Evolutionary conservation across 2,329 filamentous ascomycete species (phyloP).

Genomic region (Stenocarpella maydis): DNA sequence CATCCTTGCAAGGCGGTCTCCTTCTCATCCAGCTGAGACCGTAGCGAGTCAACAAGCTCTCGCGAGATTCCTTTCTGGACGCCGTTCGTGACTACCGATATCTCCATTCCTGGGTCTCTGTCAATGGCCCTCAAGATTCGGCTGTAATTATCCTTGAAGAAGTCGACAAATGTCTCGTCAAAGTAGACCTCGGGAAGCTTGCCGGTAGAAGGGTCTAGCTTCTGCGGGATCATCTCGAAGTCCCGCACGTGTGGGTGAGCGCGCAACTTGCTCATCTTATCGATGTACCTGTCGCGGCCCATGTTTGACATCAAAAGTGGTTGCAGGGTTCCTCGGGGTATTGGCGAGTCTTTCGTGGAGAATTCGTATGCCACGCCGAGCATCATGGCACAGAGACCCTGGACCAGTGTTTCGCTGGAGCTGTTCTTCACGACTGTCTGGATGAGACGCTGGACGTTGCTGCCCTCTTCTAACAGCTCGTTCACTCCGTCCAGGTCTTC

Average conservation of each 20-base stretch:
- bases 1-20: constrained; percentile 60
- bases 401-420: constrained; percentile 71
- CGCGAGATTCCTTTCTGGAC: constrained; percentile 91
- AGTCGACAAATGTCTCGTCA: constrained; percentile 86
- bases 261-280: constrained; percentile 79
- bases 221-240: constrained; percentile 86
- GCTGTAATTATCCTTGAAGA: constrained; percentile 95
- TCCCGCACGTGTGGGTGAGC: constrained; percentile 83
- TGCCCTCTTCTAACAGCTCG: constrained; percentile 91
- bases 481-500: constrained; percentile 92
- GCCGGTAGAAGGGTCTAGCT: constrained; percentile 58
- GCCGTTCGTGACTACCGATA: constrained; percentile 80
- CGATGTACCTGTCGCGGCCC: constrained; percentile 86
- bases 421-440: constrained; percentile 73
- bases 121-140: constrained; percentile 86
- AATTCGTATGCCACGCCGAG: constrained; percentile 95
- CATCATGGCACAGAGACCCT: constrained; percentile 84
- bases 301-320: constrained; percentile 79
- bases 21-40: constrained; percentile 78
- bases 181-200: constrained; percentile 83
- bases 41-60: constrained; percentile 87
- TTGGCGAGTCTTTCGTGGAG: constrained; percentile 94
- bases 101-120: constrained; percentile 86
- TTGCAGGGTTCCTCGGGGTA: constrained; percentile 82
- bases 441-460: constrained; percentile 86